Conservation (phyloP, 495 filamentous ascomycete species). For the Aspergillus haitiensis region DNA sequence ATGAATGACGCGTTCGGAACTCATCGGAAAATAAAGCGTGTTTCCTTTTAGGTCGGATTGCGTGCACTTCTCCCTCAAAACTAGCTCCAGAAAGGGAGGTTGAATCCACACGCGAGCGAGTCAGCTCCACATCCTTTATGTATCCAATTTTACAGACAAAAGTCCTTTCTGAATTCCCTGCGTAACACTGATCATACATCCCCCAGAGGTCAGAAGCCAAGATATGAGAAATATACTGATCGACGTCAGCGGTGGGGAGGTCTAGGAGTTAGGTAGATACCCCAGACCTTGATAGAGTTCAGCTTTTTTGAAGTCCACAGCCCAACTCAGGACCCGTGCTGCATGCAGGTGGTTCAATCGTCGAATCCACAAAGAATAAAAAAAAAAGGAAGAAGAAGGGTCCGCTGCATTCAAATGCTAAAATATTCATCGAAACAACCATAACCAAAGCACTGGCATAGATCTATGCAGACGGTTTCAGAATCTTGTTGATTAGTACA, state of each 20-base stretch:
- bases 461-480: neutral
- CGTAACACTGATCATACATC: conserved; percentile 18
- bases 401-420: conserved; percentile 5
- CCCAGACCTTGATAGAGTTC: conserved; percentile 25
- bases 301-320: conserved; percentile 11
- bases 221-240: conserved; percentile 24
- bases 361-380: conserved; percentile 11
- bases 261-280: conserved; percentile 17
- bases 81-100: neutral
- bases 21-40: conserved; percentile 10
- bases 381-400: neutral
- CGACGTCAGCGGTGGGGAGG: conserved; percentile 8
- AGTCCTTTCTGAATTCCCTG: neutral
- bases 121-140: conserved; percentile 23
- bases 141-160: conserved; percentile 16
- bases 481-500: conserved; percentile 1
- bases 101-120: conserved; percentile 2
- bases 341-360: conserved; percentile 15
- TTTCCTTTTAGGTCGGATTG: neutral
- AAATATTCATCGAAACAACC: conserved; percentile 7
- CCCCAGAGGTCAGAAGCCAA: conserved; percentile 12
- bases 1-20: conserved; percentile 4
- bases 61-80: conserved; percentile 5
- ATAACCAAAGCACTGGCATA: conserved; percentile 10
- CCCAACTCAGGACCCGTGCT: conserved; percentile 16